Evolutionary conservation across 495 filamentous ascomycete species (phyloP).

Genomic region (Acidomyces sp.): DNA sequence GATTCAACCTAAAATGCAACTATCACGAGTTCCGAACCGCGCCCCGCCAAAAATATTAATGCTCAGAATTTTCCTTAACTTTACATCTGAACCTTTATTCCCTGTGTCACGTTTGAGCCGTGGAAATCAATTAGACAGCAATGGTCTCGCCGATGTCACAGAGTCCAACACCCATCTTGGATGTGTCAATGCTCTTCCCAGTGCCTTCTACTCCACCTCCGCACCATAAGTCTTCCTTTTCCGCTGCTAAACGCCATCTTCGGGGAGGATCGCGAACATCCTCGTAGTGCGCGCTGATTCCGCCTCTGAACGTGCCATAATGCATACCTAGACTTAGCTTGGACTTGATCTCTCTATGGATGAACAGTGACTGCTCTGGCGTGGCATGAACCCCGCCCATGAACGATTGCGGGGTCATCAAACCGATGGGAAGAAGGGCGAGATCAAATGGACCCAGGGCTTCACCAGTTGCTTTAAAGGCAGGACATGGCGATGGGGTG

Average conservation of each 20-base stretch:
- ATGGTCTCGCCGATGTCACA: conserved; percentile 33
- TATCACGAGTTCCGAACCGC: too few relatives aligned
- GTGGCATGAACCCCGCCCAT: conserved; percentile 30
- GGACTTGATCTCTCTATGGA: conserved; percentile 31
- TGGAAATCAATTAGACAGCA: conserved; percentile 22
- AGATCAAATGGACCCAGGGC: conserved; percentile 32
- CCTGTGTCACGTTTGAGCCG: too few relatives aligned
- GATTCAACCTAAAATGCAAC: too few relatives aligned
- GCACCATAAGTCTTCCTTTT: conserved; percentile 27
- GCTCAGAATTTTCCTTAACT: too few relatives aligned
- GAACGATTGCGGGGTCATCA: conserved; percentile 27
- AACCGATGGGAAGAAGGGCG: conserved; percentile 33
- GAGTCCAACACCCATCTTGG: conserved; percentile 28
- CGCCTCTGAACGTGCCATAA: conserved; percentile 32
- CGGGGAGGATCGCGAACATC: conserved; percentile 31
- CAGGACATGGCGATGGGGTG: conserved; percentile 29
- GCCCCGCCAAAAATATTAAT: too few relatives aligned
- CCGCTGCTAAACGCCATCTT: conserved; percentile 28
- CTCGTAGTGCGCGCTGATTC: conserved; percentile 30
- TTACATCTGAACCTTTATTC: too few relatives aligned
- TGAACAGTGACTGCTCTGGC: conserved; percentile 30
- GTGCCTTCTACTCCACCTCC: conserved; percentile 16
- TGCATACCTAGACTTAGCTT: conserved; percentile 36
- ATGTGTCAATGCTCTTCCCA: conserved; percentile 11
- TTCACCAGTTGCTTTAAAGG: conserved; percentile 29